phyloP scores from a whole-genome alignment of 2,329 filamentous ascomycete species.

The Apiospora phragmitis region DNA sequence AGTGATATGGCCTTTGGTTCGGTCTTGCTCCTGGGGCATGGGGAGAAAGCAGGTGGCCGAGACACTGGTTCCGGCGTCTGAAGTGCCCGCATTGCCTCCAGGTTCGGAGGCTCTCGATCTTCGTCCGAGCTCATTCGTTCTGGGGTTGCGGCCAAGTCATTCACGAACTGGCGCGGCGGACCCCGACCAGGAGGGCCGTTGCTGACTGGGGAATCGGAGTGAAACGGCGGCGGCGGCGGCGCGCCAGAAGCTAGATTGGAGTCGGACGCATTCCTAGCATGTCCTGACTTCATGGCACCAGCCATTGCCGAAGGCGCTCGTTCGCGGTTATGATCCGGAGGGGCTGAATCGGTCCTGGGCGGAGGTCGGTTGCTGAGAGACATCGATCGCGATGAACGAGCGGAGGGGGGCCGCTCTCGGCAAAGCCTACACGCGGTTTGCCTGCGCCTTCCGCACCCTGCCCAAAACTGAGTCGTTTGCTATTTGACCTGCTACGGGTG shows the following conservation, averaged over 20 bases:
- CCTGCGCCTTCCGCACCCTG: constrained; percentile 32
- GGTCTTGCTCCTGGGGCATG: constrained; percentile 74
- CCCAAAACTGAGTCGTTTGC: constrained; percentile 57
- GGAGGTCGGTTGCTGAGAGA: constrained; percentile 42
- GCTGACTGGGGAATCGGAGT: constrained; percentile 23
- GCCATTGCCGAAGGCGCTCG: constrained; percentile 36
- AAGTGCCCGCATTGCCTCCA: constrained; percentile 56
- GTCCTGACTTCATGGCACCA: constrained; percentile 33
- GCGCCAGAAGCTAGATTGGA: constrained; percentile 29
- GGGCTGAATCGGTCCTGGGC: constrained; percentile 51
- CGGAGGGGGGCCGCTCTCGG: constrained; percentile 50
- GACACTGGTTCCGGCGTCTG: constrained; percentile 75
- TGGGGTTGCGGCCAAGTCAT: constrained; percentile 47
- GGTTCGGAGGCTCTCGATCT: constrained; percentile 48
- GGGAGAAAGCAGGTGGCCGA: constrained; percentile 73
- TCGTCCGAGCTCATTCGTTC: constrained; percentile 60
- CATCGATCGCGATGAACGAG: constrained; percentile 54
- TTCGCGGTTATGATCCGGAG: constrained; percentile 42
- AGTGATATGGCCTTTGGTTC: constrained; percentile 67
- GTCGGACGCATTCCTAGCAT: constrained; percentile 51
- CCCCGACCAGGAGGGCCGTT: constrained; percentile 34
- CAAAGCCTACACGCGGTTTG: constrained; percentile 57
- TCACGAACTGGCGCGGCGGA: constrained; percentile 39
- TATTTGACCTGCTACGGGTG: constrained; percentile 53
- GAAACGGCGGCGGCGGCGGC: constrained; percentile 26